phyloP scores from a whole-genome alignment of 164 flowering plant genomes.

The Pachysandra terminalis region DNA sequence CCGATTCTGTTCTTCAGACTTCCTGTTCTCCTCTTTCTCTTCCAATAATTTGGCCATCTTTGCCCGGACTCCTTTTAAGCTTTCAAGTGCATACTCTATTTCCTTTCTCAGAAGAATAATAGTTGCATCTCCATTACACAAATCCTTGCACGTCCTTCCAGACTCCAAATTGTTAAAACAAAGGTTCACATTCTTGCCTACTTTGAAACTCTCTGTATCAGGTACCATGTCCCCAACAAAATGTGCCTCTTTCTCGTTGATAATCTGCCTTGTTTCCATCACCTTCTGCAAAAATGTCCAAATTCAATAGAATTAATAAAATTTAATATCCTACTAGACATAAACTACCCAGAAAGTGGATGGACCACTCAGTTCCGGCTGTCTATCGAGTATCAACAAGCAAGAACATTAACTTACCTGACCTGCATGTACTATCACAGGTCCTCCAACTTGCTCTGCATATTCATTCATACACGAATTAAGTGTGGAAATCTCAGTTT shows the following conservation, averaged over 20 bases:
- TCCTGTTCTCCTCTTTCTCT: constrained; percentile 58
- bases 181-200: constrained; percentile 11
- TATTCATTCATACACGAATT: constrained; percentile 42
- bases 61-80: constrained; percentile 56
- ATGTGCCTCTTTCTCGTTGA: constrained; percentile 4
- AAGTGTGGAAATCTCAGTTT: constrained; percentile 48
- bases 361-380: background rate
- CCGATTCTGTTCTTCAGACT: constrained; percentile 35
- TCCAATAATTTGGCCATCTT: constrained; percentile 48
- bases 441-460: constrained; percentile 24
- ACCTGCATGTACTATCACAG: constrained; percentile 18
- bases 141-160: constrained; percentile 18
- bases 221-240: constrained; percentile 10
- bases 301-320: constrained; percentile 13
- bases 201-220: constrained; percentile 10
- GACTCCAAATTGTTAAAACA: constrained; percentile 15
- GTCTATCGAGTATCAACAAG: constrained; percentile 14
- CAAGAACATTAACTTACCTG: constrained; percentile 42
- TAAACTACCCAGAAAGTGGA: constrained; percentile 7
- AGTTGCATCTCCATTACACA: constrained; percentile 35
- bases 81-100: constrained; percentile 62
- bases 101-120: constrained; percentile 64
- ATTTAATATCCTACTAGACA: background rate
- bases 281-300: constrained; percentile 33
- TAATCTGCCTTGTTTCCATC: constrained; percentile 14